These are phyloP conservation scores for Colletotrichum camelliae DNA, from an alignment of 2,329 filamentous ascomycete species.

Conservation along the genomic window DNA sequence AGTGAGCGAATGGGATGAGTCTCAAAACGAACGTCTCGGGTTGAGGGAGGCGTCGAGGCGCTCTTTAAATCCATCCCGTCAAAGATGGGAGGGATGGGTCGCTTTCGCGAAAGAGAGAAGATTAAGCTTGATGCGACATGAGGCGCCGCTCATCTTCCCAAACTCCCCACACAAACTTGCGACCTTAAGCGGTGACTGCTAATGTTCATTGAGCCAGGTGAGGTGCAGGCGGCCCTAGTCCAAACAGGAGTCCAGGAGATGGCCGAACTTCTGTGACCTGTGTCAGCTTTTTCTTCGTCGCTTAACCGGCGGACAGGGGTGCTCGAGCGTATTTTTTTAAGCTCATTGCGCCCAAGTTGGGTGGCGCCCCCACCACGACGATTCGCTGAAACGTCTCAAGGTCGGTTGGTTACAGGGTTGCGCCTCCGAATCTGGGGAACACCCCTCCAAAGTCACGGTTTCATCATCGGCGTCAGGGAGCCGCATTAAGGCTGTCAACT, in stretches of 20 bases:
- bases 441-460: neutral
- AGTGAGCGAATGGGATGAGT: neutral
- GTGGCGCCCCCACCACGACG: neutral
- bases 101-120: neutral
- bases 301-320: neutral
- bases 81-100: neutral
- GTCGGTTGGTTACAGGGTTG: slow-evolving; percentile 7
- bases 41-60: neutral
- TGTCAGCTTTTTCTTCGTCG: neutral
- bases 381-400: slow-evolving; percentile 21
- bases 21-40: neutral
- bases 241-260: slow-evolving; percentile 14
- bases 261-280: slow-evolving; percentile 1
- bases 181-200: neutral
- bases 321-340: neutral
- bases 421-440: slow-evolving; percentile 11
- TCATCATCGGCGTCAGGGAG: neutral
- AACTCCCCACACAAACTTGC: neutral
- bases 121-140: slow-evolving; percentile 16
- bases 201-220: neutral
- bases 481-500: slow-evolving; percentile 4
- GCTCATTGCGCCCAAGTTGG: neutral
- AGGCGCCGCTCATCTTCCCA: neutral
- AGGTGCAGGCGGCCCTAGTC: neutral
- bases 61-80: neutral